Conservation (phyloP, 305 asterid genomes). For the Fraxinus sp. region DNA sequence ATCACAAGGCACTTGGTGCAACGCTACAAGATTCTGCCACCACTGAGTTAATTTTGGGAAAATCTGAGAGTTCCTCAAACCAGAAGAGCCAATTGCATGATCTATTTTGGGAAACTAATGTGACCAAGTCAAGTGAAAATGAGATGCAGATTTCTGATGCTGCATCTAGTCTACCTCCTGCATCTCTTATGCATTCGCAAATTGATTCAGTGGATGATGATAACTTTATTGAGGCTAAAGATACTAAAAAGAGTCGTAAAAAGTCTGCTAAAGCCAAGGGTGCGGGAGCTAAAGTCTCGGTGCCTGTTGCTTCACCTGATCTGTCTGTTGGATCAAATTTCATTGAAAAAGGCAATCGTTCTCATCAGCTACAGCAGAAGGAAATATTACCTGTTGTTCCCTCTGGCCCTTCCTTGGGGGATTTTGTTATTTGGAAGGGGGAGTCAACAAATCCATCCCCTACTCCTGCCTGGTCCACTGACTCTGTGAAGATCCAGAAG, state of each 20-base stretch:
- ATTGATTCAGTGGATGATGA: slow-evolving; percentile 38
- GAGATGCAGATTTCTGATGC: slow-evolving; percentile 40
- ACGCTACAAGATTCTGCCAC: slow-evolving; percentile 33
- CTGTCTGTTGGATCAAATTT: slow-evolving; percentile 49
- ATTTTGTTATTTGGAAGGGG: slow-evolving; percentile 80
- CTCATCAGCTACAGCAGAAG: slow-evolving; percentile 52
- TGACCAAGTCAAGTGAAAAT: slow-evolving; percentile 36
- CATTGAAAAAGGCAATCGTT: slow-evolving; percentile 50
- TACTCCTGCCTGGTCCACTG: slow-evolving; percentile 77
- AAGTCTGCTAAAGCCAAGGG: slow-evolving; percentile 73
- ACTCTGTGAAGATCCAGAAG: slow-evolving; percentile 53
- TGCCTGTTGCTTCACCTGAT: slow-evolving; percentile 37
- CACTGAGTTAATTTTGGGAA: slow-evolving; percentile 30
- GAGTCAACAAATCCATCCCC: slow-evolving; percentile 59
- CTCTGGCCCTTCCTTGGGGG: slow-evolving; percentile 80
- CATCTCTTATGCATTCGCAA: slow-evolving; percentile 29
- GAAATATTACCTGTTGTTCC: slow-evolving; percentile 63
- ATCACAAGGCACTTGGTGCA: slow-evolving; percentile 43
- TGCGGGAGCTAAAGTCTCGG: slow-evolving; percentile 42
- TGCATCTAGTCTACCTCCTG: slow-evolving; percentile 13
- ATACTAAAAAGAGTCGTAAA: slow-evolving; percentile 71
- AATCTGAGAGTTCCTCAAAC: slow-evolving; percentile 33
- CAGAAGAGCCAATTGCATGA: slow-evolving; percentile 55
- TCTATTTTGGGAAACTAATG: slow-evolving; percentile 43
- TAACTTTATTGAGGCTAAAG: slow-evolving; percentile 75